Evolutionary conservation across 805 yeast genomes (phyloP), one percentile per base, ranked within the genome.

Genomic region (Candida hungchunana): DNA sequence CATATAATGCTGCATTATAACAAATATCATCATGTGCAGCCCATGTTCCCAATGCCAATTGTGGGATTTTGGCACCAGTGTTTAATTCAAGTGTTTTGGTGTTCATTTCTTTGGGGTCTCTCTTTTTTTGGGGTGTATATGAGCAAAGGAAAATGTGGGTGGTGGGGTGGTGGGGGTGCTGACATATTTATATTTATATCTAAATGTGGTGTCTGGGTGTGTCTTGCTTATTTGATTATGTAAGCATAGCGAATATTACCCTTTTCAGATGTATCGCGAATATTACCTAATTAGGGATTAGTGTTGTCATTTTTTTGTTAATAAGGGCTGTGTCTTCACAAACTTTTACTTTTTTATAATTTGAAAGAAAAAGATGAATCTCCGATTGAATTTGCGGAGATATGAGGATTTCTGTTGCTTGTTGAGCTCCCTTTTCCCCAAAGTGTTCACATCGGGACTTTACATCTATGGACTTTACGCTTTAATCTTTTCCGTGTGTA

Each of bases 21-120:
- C 30, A 27, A 16, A 7, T 18, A 13, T 27, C 30, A 17, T 27
- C 30, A 27, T 7, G 7, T 7, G 30, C 30, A 20, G 43, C 53
- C 57, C 67, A 73, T 25, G 71, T 67, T 9, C 82, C 80, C 37
- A 64, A 60, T 7, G 74, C 81, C 23, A 75, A 51, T 11, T 59
- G 66, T n/a, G 80, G 80, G 41, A 75, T 72, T n/a, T 53, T 47
- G 14, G 53, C 51, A 6, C 82, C 82, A 39, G 73, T 71, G 62
- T 71, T 71, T 40, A 73, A 61, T 18, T 21, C 31, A 7, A 43
- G 27, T 9, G 22, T 29, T 5, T 6, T 14, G 12, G 33, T 14
- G 13, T 25, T 25, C 14, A 25, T 21, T 12, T 9, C 12, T 9
- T 9, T 37, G 24, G 24, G 9, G 12, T 9, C 24, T 21, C 12